Base-by-base conservation (phyloP, 2,329 filamentous ascomycete species). In the Zopfia rhizophila region DNA sequence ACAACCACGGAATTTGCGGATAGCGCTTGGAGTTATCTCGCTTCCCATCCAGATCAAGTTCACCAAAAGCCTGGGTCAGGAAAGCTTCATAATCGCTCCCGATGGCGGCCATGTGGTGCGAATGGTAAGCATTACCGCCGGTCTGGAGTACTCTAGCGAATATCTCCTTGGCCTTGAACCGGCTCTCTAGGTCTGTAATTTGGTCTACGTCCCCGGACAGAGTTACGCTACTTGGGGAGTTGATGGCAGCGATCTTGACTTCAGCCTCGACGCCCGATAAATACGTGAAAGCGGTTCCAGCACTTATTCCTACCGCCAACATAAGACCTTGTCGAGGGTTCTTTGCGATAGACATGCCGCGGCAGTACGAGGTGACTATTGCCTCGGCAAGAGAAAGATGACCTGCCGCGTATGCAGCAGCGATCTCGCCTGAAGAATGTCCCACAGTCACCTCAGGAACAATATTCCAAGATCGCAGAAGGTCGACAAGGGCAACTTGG, bases 361-460 rank as follows among this genome's bases (percentile, higher is more conserved):
- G 12, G 18, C 14, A 42, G 21, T 12, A 42, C 8, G 38, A 3
- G 6, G 24, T 37, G 12, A 5, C 21, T 7, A 42, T 11, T 3
- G 38, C 38, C 12, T 31, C 25, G 12, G 13, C 29, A 5, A 24
- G 21, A 13, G 54, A 63, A 5, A 39, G 10, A 4, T 11, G 13
- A 4, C 37, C 37, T 7, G 24, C 14, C 10, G 39, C 22, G 32
- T 49, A 48, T 18, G 48, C 43, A 17, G 48, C 48, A 23, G 22
- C 58, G 11, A 66, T 65, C 31, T 60, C 57, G 14, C 57, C 57
- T 21, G 19, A 35, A 7, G 57, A 60, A 27, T 60, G 57, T 4
- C 57, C 57, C 12, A 55, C 48, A 10, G 39, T 37, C 4, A 30
- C 38, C 12, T 10, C 14, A 16, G 51, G 50, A 7, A 8, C 7